Evolutionary conservation across 805 yeast genomes (phyloP).

Genomic region (Nakazawaea populi): DNA sequence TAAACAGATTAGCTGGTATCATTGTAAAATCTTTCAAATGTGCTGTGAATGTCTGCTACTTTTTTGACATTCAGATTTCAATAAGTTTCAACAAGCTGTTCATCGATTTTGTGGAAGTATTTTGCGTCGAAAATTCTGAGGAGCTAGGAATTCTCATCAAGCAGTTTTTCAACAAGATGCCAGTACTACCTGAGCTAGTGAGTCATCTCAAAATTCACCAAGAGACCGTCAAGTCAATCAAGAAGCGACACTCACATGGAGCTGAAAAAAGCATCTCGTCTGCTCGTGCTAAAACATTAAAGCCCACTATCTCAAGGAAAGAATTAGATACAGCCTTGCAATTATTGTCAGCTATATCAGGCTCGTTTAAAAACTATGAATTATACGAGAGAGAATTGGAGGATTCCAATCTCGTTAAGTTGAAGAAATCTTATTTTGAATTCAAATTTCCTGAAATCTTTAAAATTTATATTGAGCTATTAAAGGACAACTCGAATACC

Average conservation of each 20-base stretch:
- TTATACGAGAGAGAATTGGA: slow-evolving; percentile 2
- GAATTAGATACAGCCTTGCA: not conserved
- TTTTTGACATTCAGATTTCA: not conserved
- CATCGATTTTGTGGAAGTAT: not conserved
- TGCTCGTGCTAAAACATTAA: not conserved
- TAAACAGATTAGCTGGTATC: not conserved
- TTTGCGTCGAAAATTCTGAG: not conserved
- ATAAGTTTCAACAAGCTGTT: not conserved
- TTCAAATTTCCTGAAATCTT: slow-evolving; percentile 20
- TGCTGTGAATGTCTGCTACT: not conserved
- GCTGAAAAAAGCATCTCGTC: not conserved
- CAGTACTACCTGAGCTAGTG: slow-evolving; percentile 5
- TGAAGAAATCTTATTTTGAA: slow-evolving; percentile 5
- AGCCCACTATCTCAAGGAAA: not conserved
- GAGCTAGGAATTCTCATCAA: not conserved
- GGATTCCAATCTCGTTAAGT: not conserved
- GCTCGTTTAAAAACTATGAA: slow-evolving; percentile 7
- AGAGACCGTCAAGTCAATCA: not conserved
- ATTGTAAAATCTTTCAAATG: not conserved
- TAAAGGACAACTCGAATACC: slow-evolving; percentile 12
- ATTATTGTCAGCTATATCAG: not conserved
- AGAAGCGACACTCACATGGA: not conserved
- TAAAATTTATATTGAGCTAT: slow-evolving; percentile 15
- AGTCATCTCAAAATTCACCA: not conserved
- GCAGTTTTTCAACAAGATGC: slow-evolving; percentile 3